Conservation (phyloP, 1,139 yeast species). For the Suhomyces atakaporum region DNA sequence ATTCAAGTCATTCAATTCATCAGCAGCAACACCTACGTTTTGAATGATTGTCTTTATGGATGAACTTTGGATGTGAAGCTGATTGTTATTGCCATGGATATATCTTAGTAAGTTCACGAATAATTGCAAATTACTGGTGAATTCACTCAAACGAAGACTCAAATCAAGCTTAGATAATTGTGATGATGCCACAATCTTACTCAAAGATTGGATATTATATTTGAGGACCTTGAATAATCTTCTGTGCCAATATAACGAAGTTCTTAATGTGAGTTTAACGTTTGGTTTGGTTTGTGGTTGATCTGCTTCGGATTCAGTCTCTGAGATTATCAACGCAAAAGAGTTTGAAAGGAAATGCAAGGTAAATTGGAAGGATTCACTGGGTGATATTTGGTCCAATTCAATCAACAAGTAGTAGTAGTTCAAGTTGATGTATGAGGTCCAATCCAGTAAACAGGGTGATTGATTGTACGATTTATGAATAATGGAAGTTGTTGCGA, state of each 20-base stretch:
- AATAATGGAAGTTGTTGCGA: conserved; percentile 29
- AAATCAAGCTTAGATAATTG: conserved; percentile 16
- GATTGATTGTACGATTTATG: conserved; percentile 28
- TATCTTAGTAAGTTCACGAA: conserved; percentile 25
- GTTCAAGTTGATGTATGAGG: conserved; percentile 37
- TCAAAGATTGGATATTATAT: conserved; percentile 30
- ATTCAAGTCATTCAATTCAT: conserved; percentile 17
- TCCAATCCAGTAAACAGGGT: conserved; percentile 33
- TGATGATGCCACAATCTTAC: conserved; percentile 18
- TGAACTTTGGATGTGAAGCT: conserved; percentile 1
- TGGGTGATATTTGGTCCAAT: conserved; percentile 41
- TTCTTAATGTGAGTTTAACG: conserved; percentile 14
- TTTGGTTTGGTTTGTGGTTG: conserved; percentile 5
- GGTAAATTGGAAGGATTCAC: conserved; percentile 43
- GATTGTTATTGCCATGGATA: conserved; percentile 12
- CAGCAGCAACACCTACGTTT: conserved; percentile 10
- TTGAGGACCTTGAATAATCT: conserved; percentile 40
- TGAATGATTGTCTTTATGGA: conserved; percentile 1
- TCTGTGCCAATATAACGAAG: conserved; percentile 34
- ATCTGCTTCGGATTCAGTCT: conserved; percentile 13
- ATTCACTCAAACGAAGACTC: conserved; percentile 22
- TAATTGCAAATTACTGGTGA: conserved; percentile 25
- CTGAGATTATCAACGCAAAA: conserved; percentile 38
- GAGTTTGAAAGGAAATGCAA: conserved; percentile 45
- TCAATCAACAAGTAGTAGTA: conserved; percentile 44